Conservation (phyloP, 2,329 filamentous ascomycete species). For the Pseudofabraea citricarpa region DNA sequence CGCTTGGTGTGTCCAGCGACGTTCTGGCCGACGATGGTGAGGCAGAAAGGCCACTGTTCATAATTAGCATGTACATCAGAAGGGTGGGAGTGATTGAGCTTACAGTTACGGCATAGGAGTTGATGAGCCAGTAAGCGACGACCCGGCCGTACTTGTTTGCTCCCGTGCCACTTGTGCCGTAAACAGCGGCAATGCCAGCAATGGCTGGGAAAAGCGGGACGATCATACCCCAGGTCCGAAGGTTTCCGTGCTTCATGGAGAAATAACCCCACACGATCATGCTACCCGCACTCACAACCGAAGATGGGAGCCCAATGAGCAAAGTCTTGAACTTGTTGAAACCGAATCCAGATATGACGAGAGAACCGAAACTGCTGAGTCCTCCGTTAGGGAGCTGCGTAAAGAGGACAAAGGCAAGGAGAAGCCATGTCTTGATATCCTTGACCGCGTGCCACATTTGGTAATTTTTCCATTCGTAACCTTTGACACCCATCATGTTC, state of each 20-base stretch:
- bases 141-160: constrained; percentile 41
- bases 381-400: constrained; percentile 14
- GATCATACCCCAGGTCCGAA: constrained; percentile 12
- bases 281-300: constrained; percentile 39
- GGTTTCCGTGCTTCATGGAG: constrained; percentile 4
- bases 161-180: constrained; percentile 29
- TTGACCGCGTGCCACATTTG: constrained; percentile 41
- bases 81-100: constrained; percentile 36
- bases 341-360: constrained; percentile 42
- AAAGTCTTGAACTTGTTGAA: constrained; percentile 40
- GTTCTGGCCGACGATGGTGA: constrained; percentile 41
- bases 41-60: constrained; percentile 26
- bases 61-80: constrained; percentile 24
- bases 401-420: constrained; percentile 40
- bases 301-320: constrained; percentile 41
- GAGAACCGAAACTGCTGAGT: constrained; percentile 36
- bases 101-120: constrained; percentile 24
- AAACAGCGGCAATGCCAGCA: constrained; percentile 30
- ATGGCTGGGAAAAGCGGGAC: constrained; percentile 26
- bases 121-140: constrained; percentile 39
- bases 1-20: constrained; percentile 46
- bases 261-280: constrained; percentile 25
- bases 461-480: constrained; percentile 37
- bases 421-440: constrained; percentile 38
- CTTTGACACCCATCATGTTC: constrained; percentile 32